Evolutionary conservation across 2,329 filamentous ascomycete genomes (phyloP).

Genomic region (Xylaria polymorpha): DNA sequence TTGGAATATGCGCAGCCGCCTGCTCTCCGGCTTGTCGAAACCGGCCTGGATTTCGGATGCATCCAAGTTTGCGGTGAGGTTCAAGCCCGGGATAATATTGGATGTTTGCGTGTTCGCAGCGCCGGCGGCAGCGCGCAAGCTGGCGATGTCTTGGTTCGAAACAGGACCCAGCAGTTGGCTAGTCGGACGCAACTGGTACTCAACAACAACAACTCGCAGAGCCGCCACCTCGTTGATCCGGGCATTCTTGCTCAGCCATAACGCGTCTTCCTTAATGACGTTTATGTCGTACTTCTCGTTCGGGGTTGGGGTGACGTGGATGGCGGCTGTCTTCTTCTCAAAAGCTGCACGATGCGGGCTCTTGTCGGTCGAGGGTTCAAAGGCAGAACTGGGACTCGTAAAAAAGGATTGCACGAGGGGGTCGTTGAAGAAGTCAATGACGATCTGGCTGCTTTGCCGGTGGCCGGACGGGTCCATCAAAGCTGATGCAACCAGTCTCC

Average conservation of each 20-base stretch:
- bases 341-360: conserved; percentile 76
- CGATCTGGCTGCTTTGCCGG: conserved; percentile 63
- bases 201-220: conserved; percentile 81
- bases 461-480: conserved; percentile 67
- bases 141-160: conserved; percentile 81
- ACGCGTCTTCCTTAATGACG: conserved; percentile 83
- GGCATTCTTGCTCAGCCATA: conserved; percentile 85
- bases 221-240: conserved; percentile 84
- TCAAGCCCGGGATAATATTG: conserved; percentile 66
- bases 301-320: conserved; percentile 78
- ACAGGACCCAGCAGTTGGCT: conserved; percentile 76
- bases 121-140: conserved; percentile 79
- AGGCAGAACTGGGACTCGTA: conserved; percentile 74
- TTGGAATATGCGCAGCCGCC: conserved; percentile 74
- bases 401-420: conserved; percentile 75
- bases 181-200: conserved; percentile 85
- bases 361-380: conserved; percentile 65
- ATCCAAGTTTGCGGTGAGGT: conserved; percentile 59
- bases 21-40: conserved; percentile 71
- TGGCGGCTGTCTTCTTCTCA: conserved; percentile 86
- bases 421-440: conserved; percentile 78
- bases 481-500: conserved; percentile 69
- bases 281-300: conserved; percentile 78
- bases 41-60: conserved; percentile 66
- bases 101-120: conserved; percentile 69